Evolutionary conservation across 2,329 filamentous ascomycete genomes (phyloP).

Genomic region (Penicillium sp.): DNA sequence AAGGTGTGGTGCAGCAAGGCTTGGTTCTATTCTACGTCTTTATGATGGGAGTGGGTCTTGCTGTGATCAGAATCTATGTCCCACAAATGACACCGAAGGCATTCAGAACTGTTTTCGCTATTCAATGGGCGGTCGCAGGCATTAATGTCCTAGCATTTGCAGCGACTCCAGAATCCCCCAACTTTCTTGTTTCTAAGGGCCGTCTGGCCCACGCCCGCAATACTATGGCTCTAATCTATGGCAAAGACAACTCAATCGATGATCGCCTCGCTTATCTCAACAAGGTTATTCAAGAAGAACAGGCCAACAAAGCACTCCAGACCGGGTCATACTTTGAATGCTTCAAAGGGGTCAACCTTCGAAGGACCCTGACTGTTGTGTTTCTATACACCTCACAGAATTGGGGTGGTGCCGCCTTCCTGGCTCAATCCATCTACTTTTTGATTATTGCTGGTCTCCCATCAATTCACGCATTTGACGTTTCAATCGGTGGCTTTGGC

Average conservation of each 20-base stretch:
- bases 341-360: neutral
- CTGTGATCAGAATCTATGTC: neutral
- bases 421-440: neutral
- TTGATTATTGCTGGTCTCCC: neutral
- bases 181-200: neutral
- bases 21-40: neutral
- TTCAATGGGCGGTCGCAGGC: neutral
- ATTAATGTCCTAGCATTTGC: neutral
- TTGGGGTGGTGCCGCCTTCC: neutral
- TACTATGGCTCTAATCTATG: neutral
- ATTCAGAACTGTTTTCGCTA: neutral
- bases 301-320: neutral
- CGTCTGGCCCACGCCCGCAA: neutral
- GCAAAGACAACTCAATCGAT: neutral
- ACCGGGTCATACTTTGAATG: neutral
- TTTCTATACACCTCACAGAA: neutral
- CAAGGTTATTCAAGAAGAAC: neutral
- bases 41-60: neutral
- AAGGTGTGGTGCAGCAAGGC: neutral
- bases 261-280: neutral
- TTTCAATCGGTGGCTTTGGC: neutral
- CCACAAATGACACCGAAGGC: neutral
- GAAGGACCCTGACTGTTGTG: neutral
- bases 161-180: neutral
- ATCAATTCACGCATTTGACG: neutral